Conservation (phyloP, 768 basidiomycete species). For the Russula olivacea region DNA sequence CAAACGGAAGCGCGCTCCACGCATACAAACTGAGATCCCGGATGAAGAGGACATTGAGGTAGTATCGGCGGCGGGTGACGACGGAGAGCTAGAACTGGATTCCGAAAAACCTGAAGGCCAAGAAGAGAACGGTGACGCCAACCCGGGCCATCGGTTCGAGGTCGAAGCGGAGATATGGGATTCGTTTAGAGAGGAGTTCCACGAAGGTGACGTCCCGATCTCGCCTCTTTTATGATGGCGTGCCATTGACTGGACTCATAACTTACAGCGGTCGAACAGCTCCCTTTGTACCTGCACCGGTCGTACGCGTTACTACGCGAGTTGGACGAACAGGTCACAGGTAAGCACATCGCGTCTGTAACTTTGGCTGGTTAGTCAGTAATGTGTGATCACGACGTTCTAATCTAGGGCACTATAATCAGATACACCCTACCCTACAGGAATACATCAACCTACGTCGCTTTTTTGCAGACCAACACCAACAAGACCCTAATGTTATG, state of each 20-base stretch:
- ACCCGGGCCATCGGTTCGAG: neutral
- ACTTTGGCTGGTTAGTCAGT: too few relatives aligned
- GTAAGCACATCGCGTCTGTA: slow-evolving; percentile 7
- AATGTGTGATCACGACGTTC: neutral
- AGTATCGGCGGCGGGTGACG: slow-evolving; percentile 1
- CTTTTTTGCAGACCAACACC: slow-evolving; percentile 4
- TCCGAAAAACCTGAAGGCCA: neutral
- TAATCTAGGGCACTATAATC: slow-evolving; percentile 14
- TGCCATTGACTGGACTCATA: neutral
- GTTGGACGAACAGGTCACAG: slow-evolving; percentile 20
- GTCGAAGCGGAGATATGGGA: slow-evolving; percentile 20
- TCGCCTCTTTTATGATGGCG: neutral
- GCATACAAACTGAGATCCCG: neutral
- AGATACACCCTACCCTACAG: slow-evolving; percentile 17
- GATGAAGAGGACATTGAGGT: neutral
- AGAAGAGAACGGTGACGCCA: neutral
- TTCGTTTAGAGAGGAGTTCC: slow-evolving; percentile 22
- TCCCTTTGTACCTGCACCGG: slow-evolving; percentile 24
- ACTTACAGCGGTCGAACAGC: slow-evolving; percentile 20
- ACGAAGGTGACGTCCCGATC: slow-evolving; percentile 9
- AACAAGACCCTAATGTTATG: neutral
- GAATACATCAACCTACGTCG: slow-evolving; percentile 18
- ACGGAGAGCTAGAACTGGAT: slow-evolving; percentile 7
- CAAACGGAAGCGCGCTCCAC: slow-evolving; percentile 21
- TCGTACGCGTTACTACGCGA: slow-evolving; percentile 22